phyloP scores from a whole-genome alignment of 2,329 filamentous ascomycete genomes.

The Scedosporium dehoogii region DNA sequence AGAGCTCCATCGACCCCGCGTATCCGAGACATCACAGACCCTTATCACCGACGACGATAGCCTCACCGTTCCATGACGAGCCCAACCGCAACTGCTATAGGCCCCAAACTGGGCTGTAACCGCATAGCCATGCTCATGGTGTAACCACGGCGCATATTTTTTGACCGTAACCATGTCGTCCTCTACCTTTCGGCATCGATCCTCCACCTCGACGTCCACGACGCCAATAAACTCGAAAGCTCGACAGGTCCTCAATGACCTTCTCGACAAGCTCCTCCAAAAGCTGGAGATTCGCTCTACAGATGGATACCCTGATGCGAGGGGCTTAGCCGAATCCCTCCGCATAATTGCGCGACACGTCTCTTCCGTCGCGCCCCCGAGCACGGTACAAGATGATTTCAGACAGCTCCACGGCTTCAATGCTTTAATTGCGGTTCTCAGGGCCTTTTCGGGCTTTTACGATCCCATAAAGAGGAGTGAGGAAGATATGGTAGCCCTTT shows the following conservation, averaged over 20 bases:
- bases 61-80: not conserved
- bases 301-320: slow-evolving; percentile 37
- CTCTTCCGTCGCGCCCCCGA: slow-evolving; percentile 33
- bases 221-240: slow-evolving; percentile 48
- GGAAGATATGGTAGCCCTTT: slow-evolving; percentile 54
- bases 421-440: slow-evolving; percentile 57
- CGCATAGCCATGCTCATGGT: not conserved
- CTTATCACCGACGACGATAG: not conserved
- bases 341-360: slow-evolving; percentile 57
- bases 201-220: slow-evolving; percentile 52
- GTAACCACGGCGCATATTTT: not conserved
- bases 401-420: slow-evolving; percentile 73
- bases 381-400: slow-evolving; percentile 65
- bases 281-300: slow-evolving; percentile 21
- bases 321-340: slow-evolving; percentile 43
- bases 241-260: slow-evolving; percentile 44
- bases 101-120: not conserved
- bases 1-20: not conserved
- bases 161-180: slow-evolving; percentile 35
- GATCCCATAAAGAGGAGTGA: slow-evolving; percentile 52
- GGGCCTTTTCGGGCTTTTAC: slow-evolving; percentile 66
- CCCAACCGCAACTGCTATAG: not conserved
- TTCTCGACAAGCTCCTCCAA: slow-evolving; percentile 37
- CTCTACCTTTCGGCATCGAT: slow-evolving; percentile 48
- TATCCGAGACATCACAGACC: not conserved